Conservation (phyloP, 805 yeast species). For the Scheffersomyces coipomensis region DNA sequence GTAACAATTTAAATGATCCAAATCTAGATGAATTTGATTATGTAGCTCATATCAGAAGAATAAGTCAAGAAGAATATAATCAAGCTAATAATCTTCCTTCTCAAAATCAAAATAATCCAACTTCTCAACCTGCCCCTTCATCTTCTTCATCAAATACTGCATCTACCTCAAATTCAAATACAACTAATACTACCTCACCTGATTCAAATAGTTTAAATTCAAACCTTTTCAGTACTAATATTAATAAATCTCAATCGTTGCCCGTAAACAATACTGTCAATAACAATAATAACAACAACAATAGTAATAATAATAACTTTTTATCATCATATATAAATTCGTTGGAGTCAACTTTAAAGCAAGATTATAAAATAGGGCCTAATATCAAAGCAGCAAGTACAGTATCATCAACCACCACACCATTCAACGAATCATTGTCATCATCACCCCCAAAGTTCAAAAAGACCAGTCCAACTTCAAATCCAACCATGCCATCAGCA, state of each 20-base stretch:
- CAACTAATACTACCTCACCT: constrained; percentile 5
- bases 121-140: background rate
- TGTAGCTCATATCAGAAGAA: constrained; percentile 43
- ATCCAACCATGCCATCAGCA: background rate
- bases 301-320: constrained; percentile 18
- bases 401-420: background rate
- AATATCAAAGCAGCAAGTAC: background rate
- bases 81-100: constrained; percentile 1
- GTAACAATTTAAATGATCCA: constrained; percentile 16
- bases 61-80: constrained; percentile 36
- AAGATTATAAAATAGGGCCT: constrained; percentile 16
- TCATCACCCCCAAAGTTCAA: no score
- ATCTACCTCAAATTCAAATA: background rate
- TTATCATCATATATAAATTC: constrained; percentile 38
- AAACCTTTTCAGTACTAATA: constrained; percentile 8
- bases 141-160: constrained; percentile 5
- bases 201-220: constrained; percentile 11
- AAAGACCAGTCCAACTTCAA: background rate
- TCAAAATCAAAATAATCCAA: background rate
- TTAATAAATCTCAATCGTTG: background rate
- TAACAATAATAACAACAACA: background rate
- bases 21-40: constrained; percentile 42
- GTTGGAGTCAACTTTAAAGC: constrained; percentile 34
- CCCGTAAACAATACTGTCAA: background rate
- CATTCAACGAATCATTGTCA: background rate